Conservation (phyloP, 768 basidiomycete genomes). For the Thelephora aurantiotincta region DNA sequence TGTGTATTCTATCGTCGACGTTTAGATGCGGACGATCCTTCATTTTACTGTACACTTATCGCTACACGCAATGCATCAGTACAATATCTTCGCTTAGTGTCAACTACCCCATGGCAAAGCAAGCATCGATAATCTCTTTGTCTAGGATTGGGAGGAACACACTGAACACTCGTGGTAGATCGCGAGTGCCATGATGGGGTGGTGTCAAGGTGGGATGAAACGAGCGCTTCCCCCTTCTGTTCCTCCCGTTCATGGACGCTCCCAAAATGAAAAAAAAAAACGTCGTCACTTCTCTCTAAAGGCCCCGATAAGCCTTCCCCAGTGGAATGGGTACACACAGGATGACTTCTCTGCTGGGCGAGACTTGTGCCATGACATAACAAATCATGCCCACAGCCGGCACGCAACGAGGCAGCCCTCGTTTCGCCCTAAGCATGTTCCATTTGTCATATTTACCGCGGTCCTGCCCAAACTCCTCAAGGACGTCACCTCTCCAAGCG, state of each 20-base stretch:
- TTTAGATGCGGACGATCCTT: no score
- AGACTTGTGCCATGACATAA: background rate
- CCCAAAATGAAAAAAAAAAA: background rate
- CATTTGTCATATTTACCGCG: background rate
- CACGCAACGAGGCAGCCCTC: background rate
- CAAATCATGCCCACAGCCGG: background rate
- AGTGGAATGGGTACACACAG: no score
- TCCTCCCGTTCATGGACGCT: conserved; percentile 1
- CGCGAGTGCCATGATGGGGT: no score
- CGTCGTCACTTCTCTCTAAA: no score
- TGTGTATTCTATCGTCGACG: background rate
- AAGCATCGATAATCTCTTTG: background rate
- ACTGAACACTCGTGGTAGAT: no score
- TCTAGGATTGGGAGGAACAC: background rate
- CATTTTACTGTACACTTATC: background rate
- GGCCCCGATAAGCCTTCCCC: no score
- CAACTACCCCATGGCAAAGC: background rate
- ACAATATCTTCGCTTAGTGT: background rate
- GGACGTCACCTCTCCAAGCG: no score
- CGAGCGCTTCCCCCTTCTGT: conserved; percentile 1
- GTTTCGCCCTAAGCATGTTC: background rate
- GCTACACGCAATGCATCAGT: background rate
- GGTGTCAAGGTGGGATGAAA: no score
- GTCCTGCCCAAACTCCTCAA: no score
- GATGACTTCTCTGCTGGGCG: background rate